Evolutionary conservation across 2,329 filamentous ascomycete genomes (phyloP), one percentile per base, ranked within the genome.

Genomic region (Elsinoe perseae): DNA sequence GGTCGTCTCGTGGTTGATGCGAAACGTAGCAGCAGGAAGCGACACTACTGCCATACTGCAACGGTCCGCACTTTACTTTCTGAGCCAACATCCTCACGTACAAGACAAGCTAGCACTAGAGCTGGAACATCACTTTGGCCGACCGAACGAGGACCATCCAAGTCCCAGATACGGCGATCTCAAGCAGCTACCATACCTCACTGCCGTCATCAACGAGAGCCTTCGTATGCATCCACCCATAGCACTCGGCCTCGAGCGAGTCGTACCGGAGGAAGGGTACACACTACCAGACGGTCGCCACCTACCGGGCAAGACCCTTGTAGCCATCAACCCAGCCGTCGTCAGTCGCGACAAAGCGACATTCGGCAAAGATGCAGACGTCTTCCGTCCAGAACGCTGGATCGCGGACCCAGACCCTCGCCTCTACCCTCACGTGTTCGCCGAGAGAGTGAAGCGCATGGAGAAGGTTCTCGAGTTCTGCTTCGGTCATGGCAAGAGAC

Each of bases 381-480:
- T 65, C 0, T 78, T 72, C 58, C 60, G 64, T n/a, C 75, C 75
- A 0, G 75, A 77, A 57, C 63, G 76, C 18, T 78, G 75, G 75
- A n/a, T n/a, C n/a, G n/a, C n/a, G n/a, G n/a, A n/a, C n/a, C n/a
- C n/a, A n/a, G n/a, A n/a, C n/a, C n/a, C n/a, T n/a, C n/a, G n/a
- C n/a, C n/a, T n/a, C n/a, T n/a, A n/a, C n/a, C n/a, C n/a, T n/a
- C n/a, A n/a, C n/a, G n/a, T n/a, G n/a, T n/a, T n/a, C n/a, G n/a
- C n/a, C n/a, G n/a, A n/a, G n/a, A n/a, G n/a, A n/a, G n/a, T n/a
- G n/a, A n/a, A n/a, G n/a, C n/a, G n/a, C n/a, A n/a, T n/a, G n/a
- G 12, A n/a, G 32, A 14, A 36, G 32, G 12, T 10, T 36, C 10
- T 36, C 16, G 3, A n/a, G 36, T 20, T 42, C 36, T 42, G 36